Conservation (phyloP, 139 green algal species). For the Chlorella sp. region DNA sequence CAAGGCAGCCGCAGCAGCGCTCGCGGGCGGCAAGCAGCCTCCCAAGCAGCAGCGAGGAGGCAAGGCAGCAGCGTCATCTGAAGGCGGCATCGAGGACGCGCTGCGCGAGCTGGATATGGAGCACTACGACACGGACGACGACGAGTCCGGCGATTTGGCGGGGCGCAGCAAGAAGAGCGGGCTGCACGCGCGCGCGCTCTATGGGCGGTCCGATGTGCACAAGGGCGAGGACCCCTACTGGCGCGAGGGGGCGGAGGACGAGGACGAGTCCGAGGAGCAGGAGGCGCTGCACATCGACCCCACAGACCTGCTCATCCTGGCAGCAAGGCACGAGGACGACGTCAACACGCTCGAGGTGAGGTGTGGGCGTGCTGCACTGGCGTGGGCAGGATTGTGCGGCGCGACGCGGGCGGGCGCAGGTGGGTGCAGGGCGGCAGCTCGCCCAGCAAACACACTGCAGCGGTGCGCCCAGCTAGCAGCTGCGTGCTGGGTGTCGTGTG, state of each 20-base stretch:
- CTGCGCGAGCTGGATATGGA: constrained; percentile 96
- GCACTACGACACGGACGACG: constrained; percentile 83
- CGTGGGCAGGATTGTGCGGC: too few species aligned
- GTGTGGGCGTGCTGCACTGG: too few species aligned
- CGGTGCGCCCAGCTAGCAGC: too few species aligned
- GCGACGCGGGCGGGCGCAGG: too few species aligned
- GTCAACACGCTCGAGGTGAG: constrained; percentile 78
- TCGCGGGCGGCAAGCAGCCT: too few species aligned
- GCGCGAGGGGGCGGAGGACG: constrained; percentile 31
- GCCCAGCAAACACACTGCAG: too few species aligned
- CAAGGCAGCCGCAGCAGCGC: constrained; percentile 15
- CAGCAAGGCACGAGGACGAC: constrained; percentile 90
- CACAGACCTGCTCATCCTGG: constrained; percentile 86
- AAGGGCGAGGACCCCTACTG: constrained; percentile 67
- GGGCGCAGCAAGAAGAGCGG: too few species aligned
- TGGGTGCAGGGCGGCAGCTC: too few species aligned
- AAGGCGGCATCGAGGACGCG: constrained; percentile 15
- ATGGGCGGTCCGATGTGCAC: constrained; percentile 18
- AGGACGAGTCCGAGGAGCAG: constrained; percentile 56
- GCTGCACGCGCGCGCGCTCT: constrained; percentile 23
- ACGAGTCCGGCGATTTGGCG: neutral
- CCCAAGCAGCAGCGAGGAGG: neutral
- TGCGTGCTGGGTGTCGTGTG: too few species aligned
- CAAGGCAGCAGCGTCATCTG: neutral
- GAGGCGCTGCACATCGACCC: constrained; percentile 64